These are phyloP conservation scores for Wickerhamomyces canadensis DNA, from an alignment of 805 yeast genomes.

Conservation along the genomic window DNA sequence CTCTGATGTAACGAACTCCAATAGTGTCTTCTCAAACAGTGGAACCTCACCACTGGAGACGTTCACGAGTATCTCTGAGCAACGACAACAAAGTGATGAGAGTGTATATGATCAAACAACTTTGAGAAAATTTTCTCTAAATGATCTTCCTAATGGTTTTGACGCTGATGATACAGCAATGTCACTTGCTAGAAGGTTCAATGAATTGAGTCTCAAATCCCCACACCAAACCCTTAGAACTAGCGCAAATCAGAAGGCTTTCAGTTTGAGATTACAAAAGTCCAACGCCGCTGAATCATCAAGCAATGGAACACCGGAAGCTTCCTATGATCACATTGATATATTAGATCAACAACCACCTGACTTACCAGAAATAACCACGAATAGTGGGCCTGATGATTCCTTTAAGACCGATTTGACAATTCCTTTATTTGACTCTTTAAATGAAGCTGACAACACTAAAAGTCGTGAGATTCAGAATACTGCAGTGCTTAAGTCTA, in stretches of 20 bases:
- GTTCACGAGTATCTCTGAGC: not conserved
- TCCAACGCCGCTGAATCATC: not conserved
- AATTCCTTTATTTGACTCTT: conserved; percentile 4
- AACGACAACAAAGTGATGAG: no score
- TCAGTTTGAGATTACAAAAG: conserved; percentile 1
- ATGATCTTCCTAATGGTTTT: no score
- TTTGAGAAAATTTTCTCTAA: no score
- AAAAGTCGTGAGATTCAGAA: no score
- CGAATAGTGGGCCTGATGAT: not conserved
- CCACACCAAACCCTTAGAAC: not conserved
- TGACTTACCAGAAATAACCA: conserved; percentile 5
- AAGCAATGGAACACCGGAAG: conserved; percentile 10
- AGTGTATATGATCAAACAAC: no score
- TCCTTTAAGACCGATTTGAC: not conserved
- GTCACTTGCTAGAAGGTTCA: conserved; percentile 10
- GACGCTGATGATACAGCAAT: conserved; percentile 2
- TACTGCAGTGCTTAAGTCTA: not conserved
- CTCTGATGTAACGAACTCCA: no score
- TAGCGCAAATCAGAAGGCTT: not conserved
- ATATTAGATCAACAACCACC: conserved; percentile 22
- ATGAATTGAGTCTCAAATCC: conserved; percentile 1
- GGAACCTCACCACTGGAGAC: no score
- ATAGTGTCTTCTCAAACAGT: no score
- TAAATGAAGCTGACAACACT: not conserved
- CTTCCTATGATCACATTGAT: conserved; percentile 19